Conservation (phyloP, 2,329 filamentous ascomycete genomes). For the Cladorrhinum sp. region DNA sequence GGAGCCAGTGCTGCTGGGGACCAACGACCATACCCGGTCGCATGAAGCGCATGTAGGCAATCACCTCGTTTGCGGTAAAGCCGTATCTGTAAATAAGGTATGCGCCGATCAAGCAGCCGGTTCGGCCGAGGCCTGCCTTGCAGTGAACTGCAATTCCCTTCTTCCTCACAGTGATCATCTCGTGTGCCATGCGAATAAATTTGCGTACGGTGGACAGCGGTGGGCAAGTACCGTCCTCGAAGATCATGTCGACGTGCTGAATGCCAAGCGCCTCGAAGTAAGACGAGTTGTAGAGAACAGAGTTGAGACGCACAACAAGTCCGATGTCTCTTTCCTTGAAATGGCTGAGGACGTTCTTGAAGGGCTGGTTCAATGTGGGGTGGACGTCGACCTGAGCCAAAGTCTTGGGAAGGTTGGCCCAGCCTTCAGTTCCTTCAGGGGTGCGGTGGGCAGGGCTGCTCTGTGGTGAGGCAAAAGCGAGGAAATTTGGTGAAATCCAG, state of each 20-base stretch:
- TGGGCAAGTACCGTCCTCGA: conserved; percentile 96
- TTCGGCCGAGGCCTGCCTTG: conserved; percentile 94
- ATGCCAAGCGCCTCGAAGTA: conserved; percentile 96
- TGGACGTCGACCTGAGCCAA: conserved; percentile 68
- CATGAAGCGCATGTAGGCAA: conserved; percentile 99
- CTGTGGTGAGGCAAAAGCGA: conserved; percentile 95
- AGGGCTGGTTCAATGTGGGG: conserved; percentile 73
- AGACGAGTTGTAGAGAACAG: conserved; percentile 91
- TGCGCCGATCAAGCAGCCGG: conserved; percentile 92
- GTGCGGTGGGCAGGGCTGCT: conserved; percentile 73
- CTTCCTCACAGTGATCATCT: conserved; percentile 87
- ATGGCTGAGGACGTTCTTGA: conserved; percentile 93
- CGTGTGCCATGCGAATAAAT: conserved; percentile 91
- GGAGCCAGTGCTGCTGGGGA: conserved; percentile 97
- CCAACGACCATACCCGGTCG: conserved; percentile 98
- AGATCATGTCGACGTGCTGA: conserved; percentile 98
- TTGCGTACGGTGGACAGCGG: conserved; percentile 83
- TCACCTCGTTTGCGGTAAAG: conserved; percentile 96
- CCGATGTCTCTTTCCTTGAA: conserved; percentile 87
- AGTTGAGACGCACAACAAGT: conserved; percentile 92
- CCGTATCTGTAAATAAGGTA: conserved; percentile 97
- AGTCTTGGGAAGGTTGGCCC: conserved; percentile 70
- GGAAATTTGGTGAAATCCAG: conserved; percentile 93
- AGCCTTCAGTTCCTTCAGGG: conserved; percentile 68
- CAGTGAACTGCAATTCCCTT: conserved; percentile 97